Base-by-base conservation (phyloP, 225 moss, liverwort and hornwort species). In the Physcomitrellopsis africana region DNA sequence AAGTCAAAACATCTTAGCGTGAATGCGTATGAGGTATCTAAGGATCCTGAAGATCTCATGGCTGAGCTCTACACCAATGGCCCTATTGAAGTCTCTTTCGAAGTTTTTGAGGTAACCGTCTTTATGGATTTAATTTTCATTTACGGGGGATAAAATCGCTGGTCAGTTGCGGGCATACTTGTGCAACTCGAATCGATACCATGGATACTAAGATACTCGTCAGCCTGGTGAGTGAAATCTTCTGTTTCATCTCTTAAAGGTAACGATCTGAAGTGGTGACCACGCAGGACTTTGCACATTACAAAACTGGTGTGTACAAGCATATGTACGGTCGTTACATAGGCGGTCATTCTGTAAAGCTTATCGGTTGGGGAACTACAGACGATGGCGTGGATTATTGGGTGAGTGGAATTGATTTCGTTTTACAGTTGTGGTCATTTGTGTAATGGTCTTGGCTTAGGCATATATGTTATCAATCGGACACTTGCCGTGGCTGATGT, bases 261-360 rank as follows among this genome's bases (percentile, higher is more conserved):
- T 56, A 29, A 57, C 18, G 49, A 41, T 52, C 14, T 41, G 22
- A 58, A 64, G 24, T 59, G 18, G 19, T 65, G 47, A 10, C 10
- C 13, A 41, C 63, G 26, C 77, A 89, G 87, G 97, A 97, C 73
- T 97, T 97, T 19, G 90, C 97, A 0, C 93, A 93, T 63, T 97
- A 97, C 77, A 78, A 90, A 53, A 74, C 90, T 41, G 97, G 97
- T 6, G 89, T 97, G 57, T 97, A 97, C 81, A 80, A 92, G 73
- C 91, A 89, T 77, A 76, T 90, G 20, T 51, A 89, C 51, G 97
- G 97, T 67, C 91, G 81, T 5, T 89, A 82, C 65, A 82, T 94
- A 73, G 94, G 94, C 56, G 97, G 94, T 29, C 97, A 97, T 69
- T 94, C 97, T 47, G 93, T 97, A 76, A 97, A 97, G 80, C 86